Percentiles rank a stretch among this genome's conserved stretches.
Conservation (phyloP, 768 basidiomycete genomes). For the Ramaria rubella region DNA sequence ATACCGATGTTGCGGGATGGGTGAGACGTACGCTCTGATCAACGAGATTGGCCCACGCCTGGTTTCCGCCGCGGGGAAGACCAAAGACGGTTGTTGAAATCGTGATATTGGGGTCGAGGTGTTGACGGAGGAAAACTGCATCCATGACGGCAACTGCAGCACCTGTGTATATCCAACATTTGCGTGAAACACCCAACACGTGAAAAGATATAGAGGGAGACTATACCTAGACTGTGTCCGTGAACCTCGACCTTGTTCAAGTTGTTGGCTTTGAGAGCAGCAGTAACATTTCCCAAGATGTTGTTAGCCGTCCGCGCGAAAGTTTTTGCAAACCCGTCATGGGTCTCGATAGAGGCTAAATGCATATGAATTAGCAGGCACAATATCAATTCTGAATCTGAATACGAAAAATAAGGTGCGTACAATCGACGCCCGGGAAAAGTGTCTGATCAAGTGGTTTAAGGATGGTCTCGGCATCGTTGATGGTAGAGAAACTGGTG, state of each 20-base stretch:
- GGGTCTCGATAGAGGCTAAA: constrained; percentile 24
- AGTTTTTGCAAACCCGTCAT: constrained; percentile 35
- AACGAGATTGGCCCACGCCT: constrained; percentile 37
- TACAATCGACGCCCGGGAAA: constrained; percentile 6
- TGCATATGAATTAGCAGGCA: background rate
- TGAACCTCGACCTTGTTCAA: constrained; percentile 31
- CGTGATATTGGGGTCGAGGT: constrained; percentile 28
- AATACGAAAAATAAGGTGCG: background rate
- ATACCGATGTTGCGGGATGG: background rate
- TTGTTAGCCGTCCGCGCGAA: constrained; percentile 34
- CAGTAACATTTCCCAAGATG: constrained; percentile 26
- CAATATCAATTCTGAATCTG: background rate
- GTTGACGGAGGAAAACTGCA: constrained; percentile 32
- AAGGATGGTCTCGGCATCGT: constrained; percentile 27
- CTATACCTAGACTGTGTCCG: constrained; percentile 3
- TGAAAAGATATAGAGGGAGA: too few relatives aligned
- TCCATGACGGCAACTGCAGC: constrained; percentile 43
- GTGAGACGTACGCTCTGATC: constrained; percentile 33
- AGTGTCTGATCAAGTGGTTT: constrained; percentile 8
- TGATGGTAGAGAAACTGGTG: constrained; percentile 21
- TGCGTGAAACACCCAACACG: constrained; percentile 41
- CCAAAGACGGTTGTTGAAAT: constrained; percentile 35
- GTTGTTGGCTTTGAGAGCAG: constrained; percentile 20
- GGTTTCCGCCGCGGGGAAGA: constrained; percentile 40
- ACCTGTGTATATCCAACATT: too few relatives aligned